Conservation (phyloP, 352 stramenopile genomes). For the Phytophthora macrochlamydospora region DNA sequence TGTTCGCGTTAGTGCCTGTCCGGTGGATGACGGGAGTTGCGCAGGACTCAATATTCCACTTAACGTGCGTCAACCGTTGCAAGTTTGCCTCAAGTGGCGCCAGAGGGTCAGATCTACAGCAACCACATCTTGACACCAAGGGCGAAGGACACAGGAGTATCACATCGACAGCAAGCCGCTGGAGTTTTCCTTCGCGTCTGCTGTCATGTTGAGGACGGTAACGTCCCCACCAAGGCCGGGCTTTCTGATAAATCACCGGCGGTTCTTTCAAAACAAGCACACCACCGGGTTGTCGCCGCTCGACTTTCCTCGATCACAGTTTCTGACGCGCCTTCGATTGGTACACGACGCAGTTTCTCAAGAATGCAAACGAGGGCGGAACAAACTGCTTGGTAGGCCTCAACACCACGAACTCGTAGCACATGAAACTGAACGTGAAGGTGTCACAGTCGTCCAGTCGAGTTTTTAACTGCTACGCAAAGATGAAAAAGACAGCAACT, state of each 20-base stretch:
- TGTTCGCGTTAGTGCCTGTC: slow-evolving; percentile 21
- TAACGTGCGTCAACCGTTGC: slow-evolving; percentile 45
- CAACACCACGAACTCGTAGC: not conserved
- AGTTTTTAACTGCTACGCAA: slow-evolving; percentile 13
- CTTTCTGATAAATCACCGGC: not conserved
- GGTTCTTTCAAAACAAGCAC: not conserved
- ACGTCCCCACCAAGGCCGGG: not conserved
- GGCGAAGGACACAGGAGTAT: too few species aligned
- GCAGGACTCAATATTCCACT: slow-evolving; percentile 43
- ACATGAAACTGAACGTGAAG: slow-evolving; percentile 47
- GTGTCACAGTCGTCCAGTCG: slow-evolving; percentile 23
- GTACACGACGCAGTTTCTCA: slow-evolving; percentile 20
- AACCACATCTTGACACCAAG: slow-evolving; percentile 3
- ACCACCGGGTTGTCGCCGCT: not conserved
- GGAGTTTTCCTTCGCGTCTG: not conserved
- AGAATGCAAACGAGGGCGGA: not conserved
- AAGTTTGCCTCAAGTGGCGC: slow-evolving; percentile 26
- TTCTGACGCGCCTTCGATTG: slow-evolving; percentile 28
- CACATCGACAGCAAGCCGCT: not conserved
- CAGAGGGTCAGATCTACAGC: slow-evolving; percentile 33
- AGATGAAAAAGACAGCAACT: too few species aligned
- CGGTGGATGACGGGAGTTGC: slow-evolving; percentile 19
- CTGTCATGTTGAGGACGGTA: not conserved
- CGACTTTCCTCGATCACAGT: slow-evolving; percentile 23
- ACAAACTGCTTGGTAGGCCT: too few species aligned